Evolutionary conservation across 2,329 filamentous ascomycete genomes (phyloP).

Genomic region (Orbilia oligospora): DNA sequence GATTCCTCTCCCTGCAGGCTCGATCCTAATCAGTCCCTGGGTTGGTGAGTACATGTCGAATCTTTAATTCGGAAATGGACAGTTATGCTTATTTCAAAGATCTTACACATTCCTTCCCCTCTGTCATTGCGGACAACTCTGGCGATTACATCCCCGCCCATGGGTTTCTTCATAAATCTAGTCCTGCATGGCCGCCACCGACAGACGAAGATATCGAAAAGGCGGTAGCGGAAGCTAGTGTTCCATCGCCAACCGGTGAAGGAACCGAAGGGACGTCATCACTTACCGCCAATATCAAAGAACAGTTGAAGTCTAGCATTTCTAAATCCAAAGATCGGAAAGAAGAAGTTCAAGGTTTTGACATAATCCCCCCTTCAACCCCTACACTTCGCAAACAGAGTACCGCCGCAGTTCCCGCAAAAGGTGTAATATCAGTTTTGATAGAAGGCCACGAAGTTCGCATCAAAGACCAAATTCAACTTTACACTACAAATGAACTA

Average conservation of each 20-base stretch:
- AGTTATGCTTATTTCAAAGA: slow-evolving; percentile 69
- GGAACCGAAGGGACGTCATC: not conserved
- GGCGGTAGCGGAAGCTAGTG: slow-evolving; percentile 67
- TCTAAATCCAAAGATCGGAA: slow-evolving; percentile 65
- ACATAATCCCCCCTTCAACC: slow-evolving; percentile 61
- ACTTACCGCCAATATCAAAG: slow-evolving; percentile 27
- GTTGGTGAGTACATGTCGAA: slow-evolving; percentile 68
- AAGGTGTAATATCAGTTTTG: slow-evolving; percentile 71
- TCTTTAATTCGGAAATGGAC: not conserved
- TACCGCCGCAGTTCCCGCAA: slow-evolving; percentile 28
- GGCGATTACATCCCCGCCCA: slow-evolving; percentile 86
- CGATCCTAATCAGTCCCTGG: slow-evolving; percentile 93
- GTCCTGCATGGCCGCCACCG: slow-evolving; percentile 90
- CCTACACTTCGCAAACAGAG: not conserved
- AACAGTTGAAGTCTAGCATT: slow-evolving; percentile 46
- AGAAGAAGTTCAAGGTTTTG: slow-evolving; percentile 66
- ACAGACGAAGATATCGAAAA: slow-evolving; percentile 78
- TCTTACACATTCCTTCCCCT: slow-evolving; percentile 94
- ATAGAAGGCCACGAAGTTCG: slow-evolving; percentile 80
- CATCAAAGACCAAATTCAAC: slow-evolving; percentile 92
- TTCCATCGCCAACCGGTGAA: not conserved
- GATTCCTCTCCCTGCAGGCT: slow-evolving; percentile 87
- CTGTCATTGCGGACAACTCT: slow-evolving; percentile 73
- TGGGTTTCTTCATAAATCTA: slow-evolving; percentile 93
- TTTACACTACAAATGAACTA: slow-evolving; percentile 83